Evolutionary conservation across 2,329 filamentous ascomycete species (phyloP).

Genomic region (Epichloe gansuensis): DNA sequence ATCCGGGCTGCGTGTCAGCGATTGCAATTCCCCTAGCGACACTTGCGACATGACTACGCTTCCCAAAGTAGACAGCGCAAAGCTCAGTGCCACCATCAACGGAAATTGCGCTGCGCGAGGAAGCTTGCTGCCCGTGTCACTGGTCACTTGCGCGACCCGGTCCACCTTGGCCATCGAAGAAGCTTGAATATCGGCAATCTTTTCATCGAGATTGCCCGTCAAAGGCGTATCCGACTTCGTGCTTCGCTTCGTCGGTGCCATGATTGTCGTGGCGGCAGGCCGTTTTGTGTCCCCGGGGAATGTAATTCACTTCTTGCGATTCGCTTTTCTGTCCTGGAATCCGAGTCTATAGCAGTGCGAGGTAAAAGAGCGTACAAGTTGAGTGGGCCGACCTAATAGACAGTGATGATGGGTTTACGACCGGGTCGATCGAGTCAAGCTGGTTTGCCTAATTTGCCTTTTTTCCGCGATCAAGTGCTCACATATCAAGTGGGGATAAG

Average conservation of each 20-base stretch:
- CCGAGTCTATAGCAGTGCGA: neutral
- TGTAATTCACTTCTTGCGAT: neutral
- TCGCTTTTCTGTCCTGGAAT: neutral
- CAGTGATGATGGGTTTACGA: neutral
- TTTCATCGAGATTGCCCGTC: constrained; percentile 3
- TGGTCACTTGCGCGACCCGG: constrained; percentile 1
- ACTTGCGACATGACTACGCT: constrained; percentile 49
- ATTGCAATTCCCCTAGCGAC: constrained; percentile 52
- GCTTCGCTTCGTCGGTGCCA: constrained; percentile 14
- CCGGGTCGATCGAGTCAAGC: neutral
- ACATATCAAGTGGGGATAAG: constrained; percentile 1
- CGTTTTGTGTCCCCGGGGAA: neutral
- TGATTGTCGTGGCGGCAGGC: neutral
- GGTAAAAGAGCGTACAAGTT: neutral
- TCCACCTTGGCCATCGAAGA: constrained; percentile 9
- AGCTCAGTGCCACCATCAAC: constrained; percentile 38
- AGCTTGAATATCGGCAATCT: neutral
- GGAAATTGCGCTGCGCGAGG: constrained; percentile 37
- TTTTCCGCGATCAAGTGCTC: neutral
- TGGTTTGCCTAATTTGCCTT: too few species aligned
- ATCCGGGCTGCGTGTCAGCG: constrained; percentile 50
- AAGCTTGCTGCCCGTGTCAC: constrained; percentile 17
- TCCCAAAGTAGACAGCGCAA: constrained; percentile 50
- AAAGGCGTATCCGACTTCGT: constrained; percentile 7
- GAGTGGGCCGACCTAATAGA: neutral